Conservation (phyloP, 345 rosid species). For the Populus ilicifolia region DNA sequence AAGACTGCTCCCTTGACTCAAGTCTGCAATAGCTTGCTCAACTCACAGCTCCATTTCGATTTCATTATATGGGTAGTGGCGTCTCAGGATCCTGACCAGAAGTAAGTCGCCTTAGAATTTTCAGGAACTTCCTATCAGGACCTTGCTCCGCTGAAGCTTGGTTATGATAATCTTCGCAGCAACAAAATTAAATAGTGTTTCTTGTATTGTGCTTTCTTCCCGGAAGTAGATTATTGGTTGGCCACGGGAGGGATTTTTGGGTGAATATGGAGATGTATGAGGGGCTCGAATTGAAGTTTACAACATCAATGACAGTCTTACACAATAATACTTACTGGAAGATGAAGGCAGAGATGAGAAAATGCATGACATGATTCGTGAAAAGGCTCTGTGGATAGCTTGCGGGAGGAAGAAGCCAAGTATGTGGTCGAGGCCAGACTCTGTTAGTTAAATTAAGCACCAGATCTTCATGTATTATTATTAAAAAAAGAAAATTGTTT, state of each 20-base stretch:
- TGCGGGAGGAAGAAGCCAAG: slow-evolving; percentile 10
- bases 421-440: slow-evolving; percentile 9
- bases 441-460: slow-evolving; percentile 8
- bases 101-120: background rate
- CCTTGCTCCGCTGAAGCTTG: background rate
- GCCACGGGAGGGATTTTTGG: slow-evolving; percentile 24
- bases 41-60: background rate
- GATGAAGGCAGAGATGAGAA: slow-evolving; percentile 8
- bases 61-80: slow-evolving; percentile 16
- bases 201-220: slow-evolving; percentile 19
- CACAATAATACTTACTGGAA: slow-evolving; percentile 26
- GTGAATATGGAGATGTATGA: background rate
- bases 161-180: slow-evolving; percentile 8
- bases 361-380: slow-evolving; percentile 47
- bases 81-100: background rate
- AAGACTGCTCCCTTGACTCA: slow-evolving; percentile 22
- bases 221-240: slow-evolving; percentile 26
- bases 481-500: no score
- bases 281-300: slow-evolving; percentile 18
- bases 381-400: slow-evolving; percentile 40
- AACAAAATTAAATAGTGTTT: background rate
- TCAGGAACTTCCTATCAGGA: background rate
- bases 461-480: background rate
- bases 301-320: slow-evolving; percentile 23
- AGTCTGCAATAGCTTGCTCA: slow-evolving; percentile 9